Conservation (phyloP, 441 rosid genomes). For the Mallotus repandus region DNA sequence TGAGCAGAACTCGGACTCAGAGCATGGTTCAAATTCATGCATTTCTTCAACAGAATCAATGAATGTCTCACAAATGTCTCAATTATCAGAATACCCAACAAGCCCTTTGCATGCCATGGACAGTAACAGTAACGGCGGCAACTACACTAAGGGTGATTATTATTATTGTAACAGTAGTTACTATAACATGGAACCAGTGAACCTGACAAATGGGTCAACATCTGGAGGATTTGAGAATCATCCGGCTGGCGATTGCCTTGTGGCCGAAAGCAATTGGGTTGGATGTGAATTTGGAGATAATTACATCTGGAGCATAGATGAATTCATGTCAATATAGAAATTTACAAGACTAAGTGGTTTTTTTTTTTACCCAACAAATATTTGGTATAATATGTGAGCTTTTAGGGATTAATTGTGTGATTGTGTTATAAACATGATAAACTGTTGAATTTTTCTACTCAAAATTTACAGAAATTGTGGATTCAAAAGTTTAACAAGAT, state of each 20-base stretch:
- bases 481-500: neutral
- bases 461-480: conserved; percentile 13
- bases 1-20: conserved; percentile 33
- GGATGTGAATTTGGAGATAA: conserved; percentile 33
- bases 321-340: conserved; percentile 32
- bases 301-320: conserved; percentile 41
- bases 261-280: conserved; percentile 16
- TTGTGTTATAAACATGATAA: neutral
- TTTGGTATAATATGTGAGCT: neutral
- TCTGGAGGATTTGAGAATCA: conserved; percentile 7
- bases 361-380: neutral
- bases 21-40: conserved; percentile 27
- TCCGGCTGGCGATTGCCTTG: conserved; percentile 7
- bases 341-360: conserved; percentile 8
- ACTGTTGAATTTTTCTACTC: conserved; percentile 7
- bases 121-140: neutral
- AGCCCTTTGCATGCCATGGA: conserved; percentile 11
- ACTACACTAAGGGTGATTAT: conserved; percentile 13
- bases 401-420: conserved; percentile 7
- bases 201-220: conserved; percentile 17
- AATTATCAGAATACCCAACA: conserved; percentile 27
- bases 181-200: conserved; percentile 32
- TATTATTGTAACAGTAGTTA: conserved; percentile 18
- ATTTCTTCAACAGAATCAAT: conserved; percentile 33
- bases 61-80: conserved; percentile 24